A percentile compares a stretch with the other conserved stretches of the same genome.
Evolutionary conservation across 768 basidiomycete species (phyloP).

Genomic region (Daedalea quercina): DNA sequence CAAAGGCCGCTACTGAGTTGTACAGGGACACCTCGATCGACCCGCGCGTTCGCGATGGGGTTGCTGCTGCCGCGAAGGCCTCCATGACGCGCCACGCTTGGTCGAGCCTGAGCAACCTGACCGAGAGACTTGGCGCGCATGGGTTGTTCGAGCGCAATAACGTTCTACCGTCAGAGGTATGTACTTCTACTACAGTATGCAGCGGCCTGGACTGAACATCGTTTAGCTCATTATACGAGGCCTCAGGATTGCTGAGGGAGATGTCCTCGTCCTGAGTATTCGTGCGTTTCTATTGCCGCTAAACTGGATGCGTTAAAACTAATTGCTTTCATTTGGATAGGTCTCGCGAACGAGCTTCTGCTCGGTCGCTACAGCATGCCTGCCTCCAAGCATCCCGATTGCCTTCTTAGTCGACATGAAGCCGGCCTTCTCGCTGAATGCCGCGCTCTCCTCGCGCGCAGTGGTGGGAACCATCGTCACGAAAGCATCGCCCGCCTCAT

Average conservation of each 20-base stretch:
- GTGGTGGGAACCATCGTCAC: conserved; percentile 35
- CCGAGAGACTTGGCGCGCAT: conserved; percentile 62
- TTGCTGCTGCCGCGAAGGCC: conserved; percentile 51
- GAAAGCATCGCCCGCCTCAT: conserved; percentile 41
- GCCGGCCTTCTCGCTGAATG: conserved; percentile 25
- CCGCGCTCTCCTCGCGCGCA: neutral
- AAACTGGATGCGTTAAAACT: conserved; percentile 27
- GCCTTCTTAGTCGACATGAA: conserved; percentile 43
- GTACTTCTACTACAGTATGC: conserved; percentile 8
- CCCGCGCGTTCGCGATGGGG: conserved; percentile 45
- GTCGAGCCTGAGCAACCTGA: conserved; percentile 42
- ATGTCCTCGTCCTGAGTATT: conserved; percentile 38
- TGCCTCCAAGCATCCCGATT: conserved; percentile 32
- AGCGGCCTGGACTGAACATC: neutral
- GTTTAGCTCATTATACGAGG: conserved; percentile 24
- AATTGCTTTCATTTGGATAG: conserved; percentile 24
- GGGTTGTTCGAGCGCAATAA: conserved; percentile 61
- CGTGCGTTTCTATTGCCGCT: conserved; percentile 41
- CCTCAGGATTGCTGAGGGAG: conserved; percentile 41
- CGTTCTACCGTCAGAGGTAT: conserved; percentile 47
- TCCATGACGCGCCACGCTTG: conserved; percentile 49
- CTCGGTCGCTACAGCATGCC: conserved; percentile 45
- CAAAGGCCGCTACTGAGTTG: conserved; percentile 34
- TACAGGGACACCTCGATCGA: conserved; percentile 34
- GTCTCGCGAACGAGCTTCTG: conserved; percentile 51